Percentiles rank a stretch among this genome's conserved stretches.
These are phyloP conservation scores for Xylariaceae sp. DNA, from an alignment of 2,329 filamentous ascomycete species.

Conservation along the genomic window DNA sequence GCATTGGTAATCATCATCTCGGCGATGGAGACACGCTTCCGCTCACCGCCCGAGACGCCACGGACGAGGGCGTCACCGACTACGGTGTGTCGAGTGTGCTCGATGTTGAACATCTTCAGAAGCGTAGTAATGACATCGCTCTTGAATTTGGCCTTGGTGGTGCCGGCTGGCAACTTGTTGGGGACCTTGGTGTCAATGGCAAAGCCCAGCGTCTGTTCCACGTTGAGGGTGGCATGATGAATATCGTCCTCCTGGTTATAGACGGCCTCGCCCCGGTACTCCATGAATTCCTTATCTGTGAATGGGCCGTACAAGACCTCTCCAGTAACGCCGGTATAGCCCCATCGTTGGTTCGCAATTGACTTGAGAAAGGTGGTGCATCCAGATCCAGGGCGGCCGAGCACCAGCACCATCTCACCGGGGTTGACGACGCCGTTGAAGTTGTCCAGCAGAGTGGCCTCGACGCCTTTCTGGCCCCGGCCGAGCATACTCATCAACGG, in stretches of 20 bases:
- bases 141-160: conserved; percentile 72
- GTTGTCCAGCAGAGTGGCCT: conserved; percentile 68
- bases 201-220: conserved; percentile 82
- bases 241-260: conserved; percentile 87
- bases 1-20: conserved; percentile 76
- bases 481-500: conserved; percentile 63
- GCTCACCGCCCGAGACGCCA: conserved; percentile 74
- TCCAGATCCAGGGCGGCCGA: conserved; percentile 71
- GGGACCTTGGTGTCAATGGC: conserved; percentile 82
- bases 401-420: conserved; percentile 83
- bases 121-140: conserved; percentile 68
- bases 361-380: conserved; percentile 67
- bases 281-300: conserved; percentile 64
- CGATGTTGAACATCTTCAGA: conserved; percentile 90
- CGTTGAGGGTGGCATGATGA: conserved; percentile 79
- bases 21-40: conserved; percentile 76
- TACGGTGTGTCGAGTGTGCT: conserved; percentile 79
- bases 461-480: conserved; percentile 60
- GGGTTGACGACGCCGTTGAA: conserved; percentile 70
- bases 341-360: conserved; percentile 61
- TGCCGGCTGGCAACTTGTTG: conserved; percentile 69
- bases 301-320: conserved; percentile 76
- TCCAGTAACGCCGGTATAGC: conserved; percentile 55
- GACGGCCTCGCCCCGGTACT: conserved; percentile 75
- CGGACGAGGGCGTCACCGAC: conserved; percentile 79